Conservation (phyloP, 495 filamentous ascomycete genomes). For the Aspergillus olivimuriae region DNA sequence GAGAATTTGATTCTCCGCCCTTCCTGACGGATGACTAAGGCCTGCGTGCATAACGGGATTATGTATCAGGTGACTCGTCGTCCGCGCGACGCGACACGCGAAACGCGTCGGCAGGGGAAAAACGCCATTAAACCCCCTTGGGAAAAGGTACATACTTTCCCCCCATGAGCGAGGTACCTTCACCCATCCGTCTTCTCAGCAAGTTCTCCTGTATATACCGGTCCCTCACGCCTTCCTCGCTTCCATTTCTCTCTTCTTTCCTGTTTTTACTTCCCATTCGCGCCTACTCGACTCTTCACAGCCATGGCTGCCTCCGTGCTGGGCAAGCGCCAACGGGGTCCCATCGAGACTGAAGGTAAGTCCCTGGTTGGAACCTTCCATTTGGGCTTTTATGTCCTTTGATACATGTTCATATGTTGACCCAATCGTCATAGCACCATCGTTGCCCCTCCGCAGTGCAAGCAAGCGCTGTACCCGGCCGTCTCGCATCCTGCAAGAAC, state of each 20-base stretch:
- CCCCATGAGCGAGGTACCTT: neutral
- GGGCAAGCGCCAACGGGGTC: slow-evolving; percentile 66
- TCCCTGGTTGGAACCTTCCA: too few relatives aligned
- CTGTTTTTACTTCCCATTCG: slow-evolving; percentile 14
- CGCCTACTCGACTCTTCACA: slow-evolving; percentile 6
- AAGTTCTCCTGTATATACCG: neutral
- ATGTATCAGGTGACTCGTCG: too few relatives aligned
- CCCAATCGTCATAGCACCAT: slow-evolving; percentile 22
- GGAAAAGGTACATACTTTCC: slow-evolving; percentile 13
- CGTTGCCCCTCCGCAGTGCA: slow-evolving; percentile 41
- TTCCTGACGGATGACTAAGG: too few relatives aligned
- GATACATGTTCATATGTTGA: too few relatives aligned
- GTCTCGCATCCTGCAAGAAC: slow-evolving; percentile 27
- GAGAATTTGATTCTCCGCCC: neutral
- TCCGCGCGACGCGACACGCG: slow-evolving; percentile 16
- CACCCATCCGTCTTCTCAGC: neutral
- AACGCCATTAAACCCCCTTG: slow-evolving; percentile 19
- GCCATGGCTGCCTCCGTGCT: slow-evolving; percentile 60
- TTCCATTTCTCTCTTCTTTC: slow-evolving; percentile 3
- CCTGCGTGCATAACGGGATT: too few relatives aligned
- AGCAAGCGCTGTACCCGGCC: slow-evolving; percentile 56
- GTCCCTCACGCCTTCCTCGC: too few relatives aligned
- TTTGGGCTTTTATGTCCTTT: too few relatives aligned
- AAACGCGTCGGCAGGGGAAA: neutral
- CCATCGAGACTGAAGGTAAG: slow-evolving; percentile 48